These are phyloP conservation scores for Plantago lanceolata DNA, from an alignment of 305 asterid species.

Conservation along the genomic window DNA sequence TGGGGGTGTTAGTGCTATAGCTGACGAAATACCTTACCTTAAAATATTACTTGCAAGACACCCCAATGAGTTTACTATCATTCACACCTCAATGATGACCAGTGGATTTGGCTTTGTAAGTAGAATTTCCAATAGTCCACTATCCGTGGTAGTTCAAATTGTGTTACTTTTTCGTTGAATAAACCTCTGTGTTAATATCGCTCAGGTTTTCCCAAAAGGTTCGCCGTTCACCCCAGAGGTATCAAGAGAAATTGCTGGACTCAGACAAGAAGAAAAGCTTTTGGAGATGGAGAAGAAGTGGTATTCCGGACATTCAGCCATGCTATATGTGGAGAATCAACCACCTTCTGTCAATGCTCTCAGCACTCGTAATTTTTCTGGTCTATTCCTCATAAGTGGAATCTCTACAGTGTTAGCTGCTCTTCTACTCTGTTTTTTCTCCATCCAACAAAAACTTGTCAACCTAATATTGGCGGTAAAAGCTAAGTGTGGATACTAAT, in stretches of 20 bases:
- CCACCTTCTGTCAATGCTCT: slow-evolving; percentile 15
- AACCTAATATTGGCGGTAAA: no score
- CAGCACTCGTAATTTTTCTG: no score
- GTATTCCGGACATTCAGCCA: slow-evolving; percentile 16
- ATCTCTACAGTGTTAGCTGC: no score
- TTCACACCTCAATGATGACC: slow-evolving; percentile 23
- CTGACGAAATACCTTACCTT: slow-evolving; percentile 43
- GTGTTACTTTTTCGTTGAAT: no score
- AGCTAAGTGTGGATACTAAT: no score
- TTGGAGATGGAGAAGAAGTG: slow-evolving; percentile 27
- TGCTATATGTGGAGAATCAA: not conserved
- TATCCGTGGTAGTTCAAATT: no score
- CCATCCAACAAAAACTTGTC: no score
- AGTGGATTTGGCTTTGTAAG: slow-evolving; percentile 49
- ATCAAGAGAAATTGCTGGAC: slow-evolving; percentile 27
- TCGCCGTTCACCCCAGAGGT: slow-evolving; percentile 26
- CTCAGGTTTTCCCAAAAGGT: slow-evolving; percentile 33
- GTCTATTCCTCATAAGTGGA: no score
- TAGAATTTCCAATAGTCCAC: no score
- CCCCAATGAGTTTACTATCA: slow-evolving; percentile 27
- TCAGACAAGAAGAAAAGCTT: slow-evolving; percentile 35
- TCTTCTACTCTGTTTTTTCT: no score
- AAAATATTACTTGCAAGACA: slow-evolving; percentile 26
- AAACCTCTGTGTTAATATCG: no score
- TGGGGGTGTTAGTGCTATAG: slow-evolving; percentile 41